Evolutionary conservation across 176 grass and related monocot species (phyloP).

Genomic region (Oryza glumipatula): DNA sequence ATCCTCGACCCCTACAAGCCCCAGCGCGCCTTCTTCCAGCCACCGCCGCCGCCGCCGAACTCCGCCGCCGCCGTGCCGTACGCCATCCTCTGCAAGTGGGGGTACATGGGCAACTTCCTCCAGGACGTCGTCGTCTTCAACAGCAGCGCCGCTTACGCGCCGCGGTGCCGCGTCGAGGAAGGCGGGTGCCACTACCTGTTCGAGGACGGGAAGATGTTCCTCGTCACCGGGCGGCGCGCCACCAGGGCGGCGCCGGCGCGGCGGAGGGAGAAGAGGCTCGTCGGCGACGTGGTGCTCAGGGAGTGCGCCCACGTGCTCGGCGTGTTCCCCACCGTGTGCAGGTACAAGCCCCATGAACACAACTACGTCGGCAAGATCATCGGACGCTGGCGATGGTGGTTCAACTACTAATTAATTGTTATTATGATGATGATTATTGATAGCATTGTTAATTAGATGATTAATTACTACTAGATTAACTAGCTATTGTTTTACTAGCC

Average conservation of each 20-base stretch:
- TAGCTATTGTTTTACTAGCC: background rate
- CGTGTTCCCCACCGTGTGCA: slow-evolving; percentile 42
- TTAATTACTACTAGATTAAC: background rate
- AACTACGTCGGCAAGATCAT: slow-evolving; percentile 57
- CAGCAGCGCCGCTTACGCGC: slow-evolving; percentile 33
- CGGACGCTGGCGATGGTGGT: slow-evolving; percentile 52
- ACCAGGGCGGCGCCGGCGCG: background rate
- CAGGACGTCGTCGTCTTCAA: slow-evolving; percentile 59
- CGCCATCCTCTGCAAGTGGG: slow-evolving; percentile 62
- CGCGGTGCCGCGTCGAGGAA: slow-evolving; percentile 29
- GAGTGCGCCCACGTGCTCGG: slow-evolving; percentile 45
- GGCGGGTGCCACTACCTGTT: slow-evolving; percentile 59
- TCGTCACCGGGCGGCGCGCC: slow-evolving; percentile 39
- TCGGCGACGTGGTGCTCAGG: slow-evolving; percentile 54
- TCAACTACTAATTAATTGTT: slow-evolving; percentile 37
- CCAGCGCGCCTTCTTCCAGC: slow-evolving; percentile 57
- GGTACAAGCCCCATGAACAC: slow-evolving; percentile 35
- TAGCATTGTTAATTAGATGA: background rate
- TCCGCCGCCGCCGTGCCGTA: slow-evolving; percentile 14
- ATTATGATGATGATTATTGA: too few relatives aligned
- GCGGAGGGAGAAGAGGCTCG: slow-evolving; percentile 36
- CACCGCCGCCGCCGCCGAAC: background rate
- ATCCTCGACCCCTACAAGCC: slow-evolving; percentile 63
- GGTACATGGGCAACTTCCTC: slow-evolving; percentile 64
- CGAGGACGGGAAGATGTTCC: slow-evolving; percentile 53